Evolutionary conservation across 345 rosid species (phyloP), one percentile per base, ranked within the genome.

Genomic region (Barbarea vulgaris): DNA sequence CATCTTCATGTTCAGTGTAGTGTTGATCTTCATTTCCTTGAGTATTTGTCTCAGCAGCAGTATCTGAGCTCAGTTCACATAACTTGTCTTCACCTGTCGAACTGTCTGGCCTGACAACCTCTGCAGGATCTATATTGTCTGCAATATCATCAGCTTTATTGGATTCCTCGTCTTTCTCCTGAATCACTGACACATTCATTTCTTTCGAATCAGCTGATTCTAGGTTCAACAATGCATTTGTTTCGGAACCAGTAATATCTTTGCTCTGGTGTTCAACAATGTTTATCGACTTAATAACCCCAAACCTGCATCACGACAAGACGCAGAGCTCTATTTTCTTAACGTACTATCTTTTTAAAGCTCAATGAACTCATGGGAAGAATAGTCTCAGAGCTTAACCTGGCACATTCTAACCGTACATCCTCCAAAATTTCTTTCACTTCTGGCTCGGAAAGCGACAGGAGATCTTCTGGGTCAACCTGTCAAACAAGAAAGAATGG

Each of bases 391-490:
- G 70, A 47, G 72, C 58, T 58, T 55, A 62, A 92, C 98, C 99
- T 95, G 78, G 77, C 80, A 82, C 97, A 95, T 79, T 95, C 99
- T 60, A 90, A 70, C 59, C 91, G 90, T 56, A 90, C 83, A 80
- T 95, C 96, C 80, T 95, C 99, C 70, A 92, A 70, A 79, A 85
- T 75, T 80, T 90, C 97, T 77, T 89, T 93, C 66, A 87, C 69
- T 80, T 95, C 97, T 13, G 66, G 21, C 48, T 80, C 76, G 39
- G 96, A 81, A 18, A 92, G 71, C 6, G 79, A 87, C 48, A 79
- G 72, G 37, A 90, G 64, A 62, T 59, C 74, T 65, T 88, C 88
- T 22, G 84, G 81, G 76, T 83, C 78, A 44, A 95, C 85, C 99
- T 95, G 73, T 78, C 61, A 66, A 83, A 57, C 22, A 72, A 52